Percentiles rank a stretch among this genome's conserved stretches.
Conservation (phyloP, 2,329 filamentous ascomycete species). For the Dothistroma pini region DNA sequence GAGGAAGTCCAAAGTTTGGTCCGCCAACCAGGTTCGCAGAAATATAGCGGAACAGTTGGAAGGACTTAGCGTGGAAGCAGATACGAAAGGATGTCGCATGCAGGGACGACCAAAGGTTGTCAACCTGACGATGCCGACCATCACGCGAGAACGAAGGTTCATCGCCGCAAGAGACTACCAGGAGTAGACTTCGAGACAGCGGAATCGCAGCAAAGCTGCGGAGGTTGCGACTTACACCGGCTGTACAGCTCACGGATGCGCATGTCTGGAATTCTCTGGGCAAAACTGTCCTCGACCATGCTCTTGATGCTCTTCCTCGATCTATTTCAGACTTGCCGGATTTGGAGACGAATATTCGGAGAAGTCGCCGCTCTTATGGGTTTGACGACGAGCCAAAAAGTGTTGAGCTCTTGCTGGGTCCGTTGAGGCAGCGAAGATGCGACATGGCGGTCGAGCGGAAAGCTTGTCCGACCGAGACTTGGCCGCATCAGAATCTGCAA, state of each 20-base stretch:
- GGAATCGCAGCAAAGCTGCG: background rate
- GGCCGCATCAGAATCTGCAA: background rate
- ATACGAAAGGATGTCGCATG: background rate
- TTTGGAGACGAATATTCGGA: background rate
- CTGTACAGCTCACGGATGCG: slow-evolving; percentile 2
- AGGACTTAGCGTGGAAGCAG: background rate
- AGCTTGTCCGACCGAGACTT: background rate
- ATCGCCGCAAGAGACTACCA: slow-evolving; percentile 1
- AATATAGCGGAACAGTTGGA: background rate
- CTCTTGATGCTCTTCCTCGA: background rate
- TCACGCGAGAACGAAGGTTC: background rate
- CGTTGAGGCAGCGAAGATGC: background rate
- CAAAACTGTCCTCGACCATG: background rate
- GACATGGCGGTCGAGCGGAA: background rate
- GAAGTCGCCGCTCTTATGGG: too few species aligned
- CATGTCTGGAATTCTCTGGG: background rate
- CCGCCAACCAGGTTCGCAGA: background rate
- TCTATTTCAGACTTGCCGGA: background rate
- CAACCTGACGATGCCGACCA: background rate
- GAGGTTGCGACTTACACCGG: slow-evolving; percentile 7
- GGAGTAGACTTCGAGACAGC: background rate
- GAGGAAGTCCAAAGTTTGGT: background rate
- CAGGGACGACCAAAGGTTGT: background rate
- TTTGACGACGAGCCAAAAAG: background rate
- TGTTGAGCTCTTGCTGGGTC: background rate